Percentiles rank a stretch among this genome's conserved stretches.
Conservation (phyloP, 495 filamentous ascomycete species). For the Penicillium bialowiezense region DNA sequence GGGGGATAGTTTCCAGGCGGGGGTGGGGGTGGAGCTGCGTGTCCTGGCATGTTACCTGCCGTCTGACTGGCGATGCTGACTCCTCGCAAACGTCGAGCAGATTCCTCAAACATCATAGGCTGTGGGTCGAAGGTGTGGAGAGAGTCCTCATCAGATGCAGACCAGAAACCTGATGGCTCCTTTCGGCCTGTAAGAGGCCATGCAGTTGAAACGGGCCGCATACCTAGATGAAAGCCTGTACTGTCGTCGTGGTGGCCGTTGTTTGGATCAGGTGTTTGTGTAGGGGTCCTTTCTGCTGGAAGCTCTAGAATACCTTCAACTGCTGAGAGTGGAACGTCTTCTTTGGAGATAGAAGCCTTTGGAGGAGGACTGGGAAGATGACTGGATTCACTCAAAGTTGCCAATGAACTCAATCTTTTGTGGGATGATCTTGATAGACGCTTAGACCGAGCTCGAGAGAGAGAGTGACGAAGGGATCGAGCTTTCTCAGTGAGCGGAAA, state of each 20-base stretch:
- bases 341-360: slow-evolving; percentile 18
- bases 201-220: slow-evolving; percentile 32
- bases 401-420: slow-evolving; percentile 29
- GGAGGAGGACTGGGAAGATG: slow-evolving; percentile 12
- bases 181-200: slow-evolving; percentile 27
- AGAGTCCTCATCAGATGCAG: slow-evolving; percentile 24
- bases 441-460: slow-evolving; percentile 30
- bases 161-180: slow-evolving; percentile 25
- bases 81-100: slow-evolving; percentile 27
- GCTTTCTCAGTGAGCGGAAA: slow-evolving; percentile 27
- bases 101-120: slow-evolving; percentile 23
- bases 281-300: slow-evolving; percentile 39
- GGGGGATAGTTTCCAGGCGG: slow-evolving; percentile 33
- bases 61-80: slow-evolving; percentile 41
- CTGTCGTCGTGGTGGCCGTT: slow-evolving; percentile 15
- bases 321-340: slow-evolving; percentile 36
- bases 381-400: slow-evolving; percentile 26
- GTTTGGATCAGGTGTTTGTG: slow-evolving; percentile 40
- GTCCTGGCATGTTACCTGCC: slow-evolving; percentile 37
- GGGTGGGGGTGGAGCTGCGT: slow-evolving; percentile 48
- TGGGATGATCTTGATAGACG: slow-evolving; percentile 21
- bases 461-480: slow-evolving; percentile 29
- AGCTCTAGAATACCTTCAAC: slow-evolving; percentile 41
- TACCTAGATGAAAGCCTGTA: slow-evolving; percentile 23
- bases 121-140: slow-evolving; percentile 12